Percentiles rank a stretch among this genome's conserved stretches.
phyloP scores from a whole-genome alignment of 768 basidiomycete genomes.

The Hirschioporus abietinus region DNA sequence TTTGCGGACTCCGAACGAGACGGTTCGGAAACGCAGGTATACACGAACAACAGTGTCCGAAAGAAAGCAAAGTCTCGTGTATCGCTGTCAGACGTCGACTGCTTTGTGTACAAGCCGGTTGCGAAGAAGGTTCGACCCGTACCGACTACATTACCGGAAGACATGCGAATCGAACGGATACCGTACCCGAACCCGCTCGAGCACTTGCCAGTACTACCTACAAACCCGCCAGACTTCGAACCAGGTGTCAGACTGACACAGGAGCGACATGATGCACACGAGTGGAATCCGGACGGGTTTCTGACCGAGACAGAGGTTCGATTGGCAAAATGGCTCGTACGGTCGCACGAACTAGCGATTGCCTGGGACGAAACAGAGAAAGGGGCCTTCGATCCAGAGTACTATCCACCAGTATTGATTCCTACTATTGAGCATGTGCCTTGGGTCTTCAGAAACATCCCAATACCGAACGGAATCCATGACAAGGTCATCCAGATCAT shows the following conservation, averaged over 20 bases:
- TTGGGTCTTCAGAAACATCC: constrained; percentile 26
- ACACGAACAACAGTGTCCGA: no score
- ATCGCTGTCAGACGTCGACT: no score
- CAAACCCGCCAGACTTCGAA: constrained; percentile 9
- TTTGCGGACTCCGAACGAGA: no score
- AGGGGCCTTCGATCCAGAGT: constrained; percentile 29
- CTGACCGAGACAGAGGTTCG: constrained; percentile 27
- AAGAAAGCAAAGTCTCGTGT: no score
- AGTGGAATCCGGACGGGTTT: constrained; percentile 20
- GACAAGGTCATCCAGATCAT: constrained; percentile 22
- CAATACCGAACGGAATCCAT: constrained; percentile 24
- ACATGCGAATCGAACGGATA: no score
- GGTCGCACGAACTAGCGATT: constrained; percentile 27
- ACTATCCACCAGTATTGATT: constrained; percentile 28
- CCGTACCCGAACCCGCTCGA: constrained; percentile 15
- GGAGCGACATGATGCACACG: constrained; percentile 12
- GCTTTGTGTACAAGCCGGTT: no score
- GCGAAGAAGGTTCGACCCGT: no score
- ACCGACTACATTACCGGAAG: no score
- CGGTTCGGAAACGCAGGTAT: no score
- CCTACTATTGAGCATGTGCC: constrained; percentile 30
- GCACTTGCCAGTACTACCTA: constrained; percentile 12
- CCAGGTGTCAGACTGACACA: constrained; percentile 14
- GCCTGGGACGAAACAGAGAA: constrained; percentile 34
- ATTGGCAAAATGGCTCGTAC: constrained; percentile 28